A percentile compares a stretch with the other conserved stretches of the same genome.
Evolutionary conservation across 1,284 basidiomycete species (phyloP).

Genomic region (Heliocybe sulcata): DNA sequence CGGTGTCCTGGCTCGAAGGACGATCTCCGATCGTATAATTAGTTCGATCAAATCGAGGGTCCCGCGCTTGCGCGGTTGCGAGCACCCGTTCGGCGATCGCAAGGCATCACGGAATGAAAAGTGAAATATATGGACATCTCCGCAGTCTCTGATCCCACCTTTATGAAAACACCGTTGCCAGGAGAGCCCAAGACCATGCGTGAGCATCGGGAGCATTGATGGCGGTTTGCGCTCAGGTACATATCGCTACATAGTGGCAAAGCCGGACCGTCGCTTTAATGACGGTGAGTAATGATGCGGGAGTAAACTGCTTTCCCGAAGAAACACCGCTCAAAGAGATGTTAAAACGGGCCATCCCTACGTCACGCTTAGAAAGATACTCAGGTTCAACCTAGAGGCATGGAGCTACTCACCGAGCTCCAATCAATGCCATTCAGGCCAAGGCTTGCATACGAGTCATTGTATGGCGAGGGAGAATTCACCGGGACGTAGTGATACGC

Average conservation of each 20-base stretch:
- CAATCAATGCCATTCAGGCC: conserved; percentile 15
- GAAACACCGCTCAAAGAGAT: neutral
- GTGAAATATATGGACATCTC: too few relatives aligned
- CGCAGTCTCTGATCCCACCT: too few relatives aligned
- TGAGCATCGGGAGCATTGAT: neutral
- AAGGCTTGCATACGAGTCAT: conserved; percentile 10
- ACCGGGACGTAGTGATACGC: conserved; percentile 2
- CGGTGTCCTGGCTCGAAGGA: neutral
- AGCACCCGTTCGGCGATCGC: too few relatives aligned
- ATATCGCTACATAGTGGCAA: neutral
- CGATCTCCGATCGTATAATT: neutral
- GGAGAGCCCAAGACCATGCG: neutral
- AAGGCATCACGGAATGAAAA: too few relatives aligned
- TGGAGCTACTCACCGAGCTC: conserved; percentile 12
- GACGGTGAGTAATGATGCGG: neutral
- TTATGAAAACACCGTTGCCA: neutral
- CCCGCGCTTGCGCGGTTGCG: too few relatives aligned
- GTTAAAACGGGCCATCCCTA: conserved; percentile 1
- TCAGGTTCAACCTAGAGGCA: neutral
- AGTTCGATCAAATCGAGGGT: neutral
- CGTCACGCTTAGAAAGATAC: neutral
- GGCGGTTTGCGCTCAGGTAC: neutral
- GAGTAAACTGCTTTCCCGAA: neutral
- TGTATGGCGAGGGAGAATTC: conserved; percentile 9
- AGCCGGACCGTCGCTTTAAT: neutral